phyloP scores from a whole-genome alignment of 2,329 filamentous ascomycete genomes.

The Fusarium mundagurra region DNA sequence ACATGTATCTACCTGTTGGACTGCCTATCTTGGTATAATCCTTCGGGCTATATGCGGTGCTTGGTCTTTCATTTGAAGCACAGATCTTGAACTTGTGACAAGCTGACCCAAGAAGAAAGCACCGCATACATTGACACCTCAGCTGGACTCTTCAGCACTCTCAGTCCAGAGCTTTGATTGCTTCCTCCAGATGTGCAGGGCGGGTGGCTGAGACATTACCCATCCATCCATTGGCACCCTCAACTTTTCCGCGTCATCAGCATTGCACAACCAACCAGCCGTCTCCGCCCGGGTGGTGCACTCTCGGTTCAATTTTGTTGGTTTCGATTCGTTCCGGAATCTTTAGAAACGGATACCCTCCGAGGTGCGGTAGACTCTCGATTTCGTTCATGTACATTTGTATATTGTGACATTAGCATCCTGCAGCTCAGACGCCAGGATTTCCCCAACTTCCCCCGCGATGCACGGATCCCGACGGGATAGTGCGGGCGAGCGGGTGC shows the following conservation, averaged over 20 bases:
- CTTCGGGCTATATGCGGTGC: constrained; percentile 17
- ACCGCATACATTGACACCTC: neutral
- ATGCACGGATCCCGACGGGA: constrained; percentile 42
- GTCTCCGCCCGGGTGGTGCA: constrained; percentile 36
- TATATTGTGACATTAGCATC: constrained; percentile 30
- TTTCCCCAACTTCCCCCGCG: constrained; percentile 45
- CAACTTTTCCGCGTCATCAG: constrained; percentile 23
- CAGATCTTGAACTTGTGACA: neutral
- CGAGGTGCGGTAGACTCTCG: constrained; percentile 26
- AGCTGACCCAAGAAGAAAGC: neutral
- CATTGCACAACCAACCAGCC: constrained; percentile 27
- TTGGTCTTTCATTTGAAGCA: constrained; percentile 11
- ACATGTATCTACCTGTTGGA: neutral
- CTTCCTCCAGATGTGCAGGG: constrained; percentile 8
- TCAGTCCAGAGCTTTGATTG: constrained; percentile 15
- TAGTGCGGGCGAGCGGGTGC: constrained; percentile 43
- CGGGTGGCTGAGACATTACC: constrained; percentile 34
- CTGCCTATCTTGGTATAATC: constrained; percentile 28
- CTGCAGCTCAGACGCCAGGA: constrained; percentile 30
- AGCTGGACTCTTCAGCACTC: neutral
- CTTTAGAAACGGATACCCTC: constrained; percentile 27
- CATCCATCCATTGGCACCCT: constrained; percentile 28
- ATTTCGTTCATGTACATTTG: constrained; percentile 22
- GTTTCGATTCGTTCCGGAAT: constrained; percentile 16
- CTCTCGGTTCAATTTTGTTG: constrained; percentile 10